phyloP scores from a whole-genome alignment of 1,139 yeast genomes.

The Diutina rugosa region DNA sequence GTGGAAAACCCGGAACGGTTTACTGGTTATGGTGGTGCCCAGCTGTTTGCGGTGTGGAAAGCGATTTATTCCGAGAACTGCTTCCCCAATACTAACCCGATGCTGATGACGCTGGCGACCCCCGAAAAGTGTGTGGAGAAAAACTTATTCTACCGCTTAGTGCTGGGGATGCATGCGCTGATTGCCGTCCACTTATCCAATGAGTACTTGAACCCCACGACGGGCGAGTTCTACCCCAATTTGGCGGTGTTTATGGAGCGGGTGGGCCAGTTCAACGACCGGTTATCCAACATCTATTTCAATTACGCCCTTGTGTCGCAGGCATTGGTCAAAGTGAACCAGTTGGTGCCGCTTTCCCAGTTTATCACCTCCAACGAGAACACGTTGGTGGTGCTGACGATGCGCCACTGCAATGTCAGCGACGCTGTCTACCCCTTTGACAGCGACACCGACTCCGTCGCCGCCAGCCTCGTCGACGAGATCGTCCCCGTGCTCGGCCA shows the following conservation, averaged over 20 bases:
- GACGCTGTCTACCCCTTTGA: slow-evolving; percentile 20
- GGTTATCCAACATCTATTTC: slow-evolving; percentile 81
- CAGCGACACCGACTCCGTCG: slow-evolving; percentile 12
- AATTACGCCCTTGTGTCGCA: slow-evolving; percentile 83
- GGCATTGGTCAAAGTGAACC: slow-evolving; percentile 54
- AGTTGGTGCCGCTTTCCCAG: slow-evolving; percentile 16
- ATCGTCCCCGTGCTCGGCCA: slow-evolving; percentile 8
- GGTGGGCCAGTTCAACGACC: slow-evolving; percentile 82
- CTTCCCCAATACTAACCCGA: slow-evolving; percentile 42
- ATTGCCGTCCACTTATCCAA: slow-evolving; percentile 88
- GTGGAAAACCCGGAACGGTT: slow-evolving; percentile 88
- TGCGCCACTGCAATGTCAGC: slow-evolving; percentile 15
- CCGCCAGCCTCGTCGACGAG: background rate
- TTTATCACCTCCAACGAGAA: slow-evolving; percentile 12
- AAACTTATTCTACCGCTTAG: slow-evolving; percentile 71
- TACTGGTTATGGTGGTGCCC: slow-evolving; percentile 92
- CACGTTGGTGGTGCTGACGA: slow-evolving; percentile 12
- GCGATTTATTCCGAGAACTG: slow-evolving; percentile 90
- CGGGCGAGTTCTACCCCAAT: slow-evolving; percentile 67
- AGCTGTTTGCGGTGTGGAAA: slow-evolving; percentile 86
- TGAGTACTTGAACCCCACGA: slow-evolving; percentile 55
- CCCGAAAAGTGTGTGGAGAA: slow-evolving; percentile 66
- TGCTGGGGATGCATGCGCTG: slow-evolving; percentile 93
- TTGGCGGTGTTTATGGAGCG: slow-evolving; percentile 72
- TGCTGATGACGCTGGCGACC: slow-evolving; percentile 21